phyloP scores from a whole-genome alignment of 129 eudicot genomes.

The Pittosporum tobira region DNA sequence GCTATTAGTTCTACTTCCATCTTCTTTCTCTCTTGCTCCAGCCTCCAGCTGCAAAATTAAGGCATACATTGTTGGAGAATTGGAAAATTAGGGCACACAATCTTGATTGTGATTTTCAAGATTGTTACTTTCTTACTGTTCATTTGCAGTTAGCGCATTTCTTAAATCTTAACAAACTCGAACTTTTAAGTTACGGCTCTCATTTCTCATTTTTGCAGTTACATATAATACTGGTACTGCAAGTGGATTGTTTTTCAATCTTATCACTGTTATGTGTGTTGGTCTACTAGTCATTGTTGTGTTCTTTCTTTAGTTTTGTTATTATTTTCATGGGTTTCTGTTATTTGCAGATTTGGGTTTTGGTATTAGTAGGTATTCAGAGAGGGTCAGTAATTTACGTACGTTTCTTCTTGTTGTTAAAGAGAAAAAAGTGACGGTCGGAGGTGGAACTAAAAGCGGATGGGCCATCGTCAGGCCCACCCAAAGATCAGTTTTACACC shows the following conservation, averaged over 20 bases:
- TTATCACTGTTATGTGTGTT: constrained; percentile 19
- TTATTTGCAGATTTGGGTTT: constrained; percentile 28
- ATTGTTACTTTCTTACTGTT: constrained; percentile 5
- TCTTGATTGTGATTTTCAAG: constrained; percentile 29
- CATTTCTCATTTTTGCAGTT: constrained; percentile 9
- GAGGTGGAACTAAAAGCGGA: constrained; percentile 69
- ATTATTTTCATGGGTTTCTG: constrained; percentile 5
- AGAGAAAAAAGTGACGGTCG: constrained; percentile 52
- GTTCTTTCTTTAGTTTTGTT: constrained; percentile 6
- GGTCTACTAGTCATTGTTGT: constrained; percentile 3
- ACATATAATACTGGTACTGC: constrained; percentile 25
- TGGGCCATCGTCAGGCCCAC: constrained; percentile 86
- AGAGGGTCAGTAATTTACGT: neutral
- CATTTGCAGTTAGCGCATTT: constrained; percentile 7
- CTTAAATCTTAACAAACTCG: neutral
- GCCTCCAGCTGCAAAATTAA: too few relatives aligned
- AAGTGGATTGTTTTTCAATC: constrained; percentile 31
- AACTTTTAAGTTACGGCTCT: constrained; percentile 12
- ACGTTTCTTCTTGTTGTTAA: neutral
- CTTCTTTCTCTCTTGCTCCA: too few relatives aligned
- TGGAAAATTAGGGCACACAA: too few relatives aligned
- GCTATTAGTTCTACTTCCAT: too few relatives aligned
- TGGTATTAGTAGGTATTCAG: constrained; percentile 11
- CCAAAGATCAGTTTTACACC: constrained; percentile 83
- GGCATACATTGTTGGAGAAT: too few relatives aligned